These are phyloP conservation scores for Paulownia fortunei DNA, from an alignment of 257 asterid genomes.

Conservation along the genomic window DNA sequence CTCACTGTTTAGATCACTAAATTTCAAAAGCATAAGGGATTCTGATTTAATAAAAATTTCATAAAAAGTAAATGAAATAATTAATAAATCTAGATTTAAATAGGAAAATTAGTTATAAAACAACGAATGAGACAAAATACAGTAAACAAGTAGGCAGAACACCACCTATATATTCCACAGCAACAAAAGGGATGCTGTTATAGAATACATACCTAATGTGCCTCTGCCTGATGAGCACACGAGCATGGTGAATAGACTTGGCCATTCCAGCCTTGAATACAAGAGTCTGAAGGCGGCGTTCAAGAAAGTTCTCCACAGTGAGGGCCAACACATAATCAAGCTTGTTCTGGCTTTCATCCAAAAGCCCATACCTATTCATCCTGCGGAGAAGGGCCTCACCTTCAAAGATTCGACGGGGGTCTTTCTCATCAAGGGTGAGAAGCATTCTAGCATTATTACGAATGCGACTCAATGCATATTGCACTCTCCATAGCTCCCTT, in stretches of 20 bases:
- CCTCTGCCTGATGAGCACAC: conserved; percentile 56
- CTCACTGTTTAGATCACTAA: not conserved
- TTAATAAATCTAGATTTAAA: not conserved
- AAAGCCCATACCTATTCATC: conserved; percentile 54
- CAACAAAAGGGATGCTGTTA: not conserved
- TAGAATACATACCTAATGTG: conserved; percentile 47
- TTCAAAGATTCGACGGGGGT: conserved; percentile 71
- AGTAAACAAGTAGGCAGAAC: not conserved
- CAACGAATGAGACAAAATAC: not conserved
- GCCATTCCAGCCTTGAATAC: conserved; percentile 60
- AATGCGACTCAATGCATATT: conserved; percentile 66
- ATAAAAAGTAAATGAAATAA: not conserved
- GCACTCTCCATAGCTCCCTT: conserved; percentile 79
- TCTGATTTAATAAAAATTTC: not conserved
- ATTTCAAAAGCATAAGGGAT: not conserved
- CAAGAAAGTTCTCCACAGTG: conserved; percentile 56
- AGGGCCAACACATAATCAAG: conserved; percentile 55
- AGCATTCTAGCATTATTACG: conserved; percentile 68
- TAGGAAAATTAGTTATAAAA: not conserved
- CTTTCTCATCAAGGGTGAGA: conserved; percentile 71
- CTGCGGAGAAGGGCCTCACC: conserved; percentile 76
- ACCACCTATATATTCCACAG: not conserved
- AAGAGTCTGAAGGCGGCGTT: conserved; percentile 52
- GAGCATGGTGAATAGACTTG: conserved; percentile 56
- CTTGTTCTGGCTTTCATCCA: conserved; percentile 52